Base-by-base conservation (phyloP, 2,329 filamentous ascomycete species). In the Neoarthrinium moseri region DNA sequence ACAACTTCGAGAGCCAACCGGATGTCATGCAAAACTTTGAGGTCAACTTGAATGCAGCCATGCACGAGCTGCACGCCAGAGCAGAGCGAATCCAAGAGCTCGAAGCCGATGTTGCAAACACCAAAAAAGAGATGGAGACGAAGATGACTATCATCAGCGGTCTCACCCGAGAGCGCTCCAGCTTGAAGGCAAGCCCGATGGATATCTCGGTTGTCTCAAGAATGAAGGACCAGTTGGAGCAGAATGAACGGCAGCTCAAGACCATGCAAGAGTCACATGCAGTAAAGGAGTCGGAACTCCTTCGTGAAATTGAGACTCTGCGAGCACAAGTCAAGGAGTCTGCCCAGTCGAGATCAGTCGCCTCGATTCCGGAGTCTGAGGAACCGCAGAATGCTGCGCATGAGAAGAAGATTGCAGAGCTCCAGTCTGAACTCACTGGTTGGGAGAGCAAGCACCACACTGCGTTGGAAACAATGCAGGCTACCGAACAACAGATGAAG, bases 91-190 rank as follows among this genome's bases (percentile, higher is more conserved):
- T 96, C 43, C 89, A 95, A 60, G 85, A 91, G 57, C 75, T 99
- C 12, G 94, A 99, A 66, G 83, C 84, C 5, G 92, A 96, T 56
- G 81, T 96, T 46, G 75, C 84, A 21, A 84, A 83, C 4, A 82
- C 91, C 18, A 94, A 89, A 73, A 96, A 91, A 72, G 94, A 99
- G 66, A 95, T 97, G 86, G 94, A 99, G 62, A 85, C 81, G 51
- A 99, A 99, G 79, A 91, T 92, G 75, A 89, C 89, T 23, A 91
- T 99, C 61, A 97, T 99, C 56, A 89, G 90, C 23, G 94, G 94
- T 6, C 75, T 99, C 52, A 95, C 94, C 4, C 86, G 94, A 44
- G 95, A 99, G 67, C 80, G 95, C 48, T 92, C 90, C 3, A 96
- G 91, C 69, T 78, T 96, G 70, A 90, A 92, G 63, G 80, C 64